Base-by-base conservation (phyloP, 2,329 filamentous ascomycete species). In the Xylariaceae sp. region DNA sequence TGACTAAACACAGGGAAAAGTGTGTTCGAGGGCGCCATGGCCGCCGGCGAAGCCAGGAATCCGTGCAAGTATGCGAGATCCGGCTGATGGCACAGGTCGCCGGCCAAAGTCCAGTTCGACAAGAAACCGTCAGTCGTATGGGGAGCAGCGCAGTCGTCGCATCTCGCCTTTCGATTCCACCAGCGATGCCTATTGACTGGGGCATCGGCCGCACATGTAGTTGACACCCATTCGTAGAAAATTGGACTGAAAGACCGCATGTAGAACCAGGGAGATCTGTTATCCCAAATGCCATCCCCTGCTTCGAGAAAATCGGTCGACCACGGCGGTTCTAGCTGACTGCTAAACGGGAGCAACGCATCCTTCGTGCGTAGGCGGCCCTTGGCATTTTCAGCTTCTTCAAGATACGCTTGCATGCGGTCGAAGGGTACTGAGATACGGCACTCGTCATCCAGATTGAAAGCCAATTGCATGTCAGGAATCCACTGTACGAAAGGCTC, bases 1-100 rank as follows among this genome's bases (percentile, higher is more conserved):
- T 78, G 74, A 47, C 74, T 71, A 54, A 80, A 79, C 19, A 81
- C 65, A 2, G 76, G 77, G 16, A 76, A 62, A 8, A 79, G 62
- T 15, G 65, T 65, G 28, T 66, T 66, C 11, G 70, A 69, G 18
- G 64, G 64, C 12, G 63, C 57, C 40, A 71, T 62, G 19, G 64
- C 63, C 3, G 65, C 64, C 7, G 73, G 69, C 2, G 72, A 70
- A 38, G 66, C 59, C 22, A 79, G 57, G 48, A 78, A 71, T 3
- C 76, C 75, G 45, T 78, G 71, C 4, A 76, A 59, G 31, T 74
- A 65, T 2, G 68, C 62, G 17, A 78, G 43, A 53, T 71, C 53
- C 38, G 75, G 53, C 60, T 76, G 56, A 64, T 72, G 49, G 57
- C 76, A 80, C 2, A 78, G 60, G 46, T 79, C 73, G 2, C 51